Evolutionary conservation across 345 rosid species (phyloP), one percentile per base, ranked within the genome.

Genomic region (Eucalyptus marginata): DNA sequence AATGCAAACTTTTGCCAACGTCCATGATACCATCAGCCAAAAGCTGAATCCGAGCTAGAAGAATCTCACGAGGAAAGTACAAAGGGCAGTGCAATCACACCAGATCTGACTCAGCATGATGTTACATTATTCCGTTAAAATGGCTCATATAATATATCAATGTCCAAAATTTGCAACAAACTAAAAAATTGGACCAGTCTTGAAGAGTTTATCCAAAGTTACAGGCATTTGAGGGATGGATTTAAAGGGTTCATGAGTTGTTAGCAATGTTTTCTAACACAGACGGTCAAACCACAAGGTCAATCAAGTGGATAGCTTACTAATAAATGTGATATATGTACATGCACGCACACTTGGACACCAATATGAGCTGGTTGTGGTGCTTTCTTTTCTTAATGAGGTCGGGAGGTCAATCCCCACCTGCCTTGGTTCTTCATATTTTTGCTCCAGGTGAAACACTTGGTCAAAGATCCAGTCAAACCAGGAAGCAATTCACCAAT

Each of bases 231-330:
- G 18, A 64, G 40, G 40, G 40, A 76, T 40, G 47, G 84, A 76
- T 4, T 20, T 6, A 76, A 40, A 76, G 47, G 83, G 47, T 44
- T 76, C 29, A 20, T 36, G 47, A 40, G 46, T 71, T 71, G 27
- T 18, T 10, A 20, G 80, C 80, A 68, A 68, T 33, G 80, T 68
- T 33, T 68, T 68, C 80, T 68, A 31, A 68, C 43, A 36, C 44
- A 16, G 9, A 76, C 1, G 3, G 47, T 76, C 2, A 5, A 40
- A 40, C 47, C 0, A 0, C 47, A 4, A 6, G 47, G 84, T 76
- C 47, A 36, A 40, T 76, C 47, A 76, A 76, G 47, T 40, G 27
- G 47, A 76, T 36, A 76, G 47, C 47, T 76, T 76, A 76, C 83
- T 76, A 40, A 25, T 36, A 76, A 76, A 18, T 76, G 47, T 40